phyloP scores from a whole-genome alignment of 371 early-diverging fungal species.

The Mortierella polycephala region DNA sequence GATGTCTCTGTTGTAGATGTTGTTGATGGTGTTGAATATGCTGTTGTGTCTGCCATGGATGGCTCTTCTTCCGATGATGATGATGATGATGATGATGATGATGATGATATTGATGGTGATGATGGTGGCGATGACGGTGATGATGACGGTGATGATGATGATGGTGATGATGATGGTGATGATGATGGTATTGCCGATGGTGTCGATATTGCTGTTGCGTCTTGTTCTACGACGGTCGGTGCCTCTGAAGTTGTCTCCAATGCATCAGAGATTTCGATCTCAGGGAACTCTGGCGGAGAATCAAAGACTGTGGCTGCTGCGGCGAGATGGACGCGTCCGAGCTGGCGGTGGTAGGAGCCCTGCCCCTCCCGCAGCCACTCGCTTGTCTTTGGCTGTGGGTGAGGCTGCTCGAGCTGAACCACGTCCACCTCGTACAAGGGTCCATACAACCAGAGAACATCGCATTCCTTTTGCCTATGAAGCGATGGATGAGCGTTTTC shows the following conservation, averaged over 20 bases:
- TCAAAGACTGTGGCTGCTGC: background rate
- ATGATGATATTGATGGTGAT: background rate
- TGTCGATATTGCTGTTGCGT: conserved; percentile 3
- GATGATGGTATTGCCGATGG: background rate
- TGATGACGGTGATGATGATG: background rate
- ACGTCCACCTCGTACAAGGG: conserved; percentile 53
- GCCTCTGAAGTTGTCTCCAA: background rate
- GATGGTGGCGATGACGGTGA: background rate
- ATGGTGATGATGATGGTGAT: background rate
- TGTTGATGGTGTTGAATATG: too few relatives aligned
- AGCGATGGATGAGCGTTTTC: background rate
- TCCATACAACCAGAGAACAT: conserved; percentile 58
- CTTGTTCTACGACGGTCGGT: background rate
- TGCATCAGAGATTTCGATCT: background rate
- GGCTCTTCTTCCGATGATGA: too few relatives aligned
- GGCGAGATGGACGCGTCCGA: background rate
- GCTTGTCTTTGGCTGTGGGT: background rate
- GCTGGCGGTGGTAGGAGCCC: background rate
- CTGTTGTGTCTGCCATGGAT: too few relatives aligned
- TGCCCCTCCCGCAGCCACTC: background rate
- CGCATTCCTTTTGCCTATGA: conserved; percentile 60
- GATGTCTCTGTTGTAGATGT: too few relatives aligned
- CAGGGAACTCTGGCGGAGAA: conserved; percentile 9
- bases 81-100: too few relatives aligned
- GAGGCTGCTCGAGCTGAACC: conserved; percentile 7